These are phyloP conservation scores for Kluyveromyces lactis DNA, from an alignment of 805 yeast genomes.

Conservation along the genomic window DNA sequence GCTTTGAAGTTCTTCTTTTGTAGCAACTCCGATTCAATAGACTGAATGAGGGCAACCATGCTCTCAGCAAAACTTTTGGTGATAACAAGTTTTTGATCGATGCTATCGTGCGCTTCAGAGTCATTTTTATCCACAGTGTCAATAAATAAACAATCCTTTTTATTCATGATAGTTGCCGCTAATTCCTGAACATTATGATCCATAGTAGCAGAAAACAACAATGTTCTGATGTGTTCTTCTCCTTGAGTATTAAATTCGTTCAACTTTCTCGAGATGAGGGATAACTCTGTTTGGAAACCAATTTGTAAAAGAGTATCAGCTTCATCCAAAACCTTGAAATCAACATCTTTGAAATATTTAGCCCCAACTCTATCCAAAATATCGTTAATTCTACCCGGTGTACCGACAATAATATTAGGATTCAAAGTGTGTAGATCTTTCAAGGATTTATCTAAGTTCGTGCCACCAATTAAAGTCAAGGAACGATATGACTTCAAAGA, in stretches of 20 bases:
- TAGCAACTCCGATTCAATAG: conserved; percentile 34
- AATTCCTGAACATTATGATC: conserved; percentile 57
- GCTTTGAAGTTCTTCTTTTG: conserved; percentile 55
- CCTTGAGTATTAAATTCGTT: conserved; percentile 28
- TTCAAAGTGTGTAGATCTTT: conserved; percentile 23
- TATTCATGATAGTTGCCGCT: conserved; percentile 52
- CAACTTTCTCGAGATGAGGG: conserved; percentile 45
- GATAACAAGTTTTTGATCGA: conserved; percentile 55
- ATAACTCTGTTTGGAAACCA: conserved; percentile 66
- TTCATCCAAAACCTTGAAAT: conserved; percentile 74
- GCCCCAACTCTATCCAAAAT: conserved; percentile 40
- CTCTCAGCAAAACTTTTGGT: conserved; percentile 50
- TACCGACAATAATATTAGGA: conserved; percentile 67
- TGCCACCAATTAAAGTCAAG: conserved; percentile 64
- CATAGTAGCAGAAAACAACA: conserved; percentile 84
- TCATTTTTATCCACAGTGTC: conserved; percentile 70
- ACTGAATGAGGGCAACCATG: conserved; percentile 48
- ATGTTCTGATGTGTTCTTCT: conserved; percentile 43
- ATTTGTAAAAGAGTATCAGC: conserved; percentile 82
- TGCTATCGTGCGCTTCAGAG: conserved; percentile 71
- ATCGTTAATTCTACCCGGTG: conserved; percentile 81
- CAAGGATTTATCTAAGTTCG: conserved; percentile 34
- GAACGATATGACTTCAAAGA: conserved; percentile 30
- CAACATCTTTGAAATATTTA: conserved; percentile 43
- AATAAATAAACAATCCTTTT: conserved; percentile 45